Conservation (phyloP, 768 basidiomycete genomes). For the Tricholoma sp. region DNA sequence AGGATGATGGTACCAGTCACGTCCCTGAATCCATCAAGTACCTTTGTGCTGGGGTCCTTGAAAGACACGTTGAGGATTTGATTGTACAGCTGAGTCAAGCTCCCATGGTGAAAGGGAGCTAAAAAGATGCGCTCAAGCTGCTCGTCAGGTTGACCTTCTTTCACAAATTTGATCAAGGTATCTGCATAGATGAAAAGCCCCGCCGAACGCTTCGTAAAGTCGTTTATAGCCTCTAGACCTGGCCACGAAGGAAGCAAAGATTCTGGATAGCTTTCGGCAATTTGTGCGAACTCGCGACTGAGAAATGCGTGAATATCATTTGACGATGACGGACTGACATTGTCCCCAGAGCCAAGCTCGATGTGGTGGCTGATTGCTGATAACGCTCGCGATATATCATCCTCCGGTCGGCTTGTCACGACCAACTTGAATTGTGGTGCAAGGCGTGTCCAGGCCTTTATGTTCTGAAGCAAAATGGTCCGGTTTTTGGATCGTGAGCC, state of each 20-base stretch:
- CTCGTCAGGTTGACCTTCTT: not conserved
- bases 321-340: slow-evolving; percentile 10
- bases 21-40: slow-evolving; percentile 10
- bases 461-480: slow-evolving; percentile 13
- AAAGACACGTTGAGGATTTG: slow-evolving; percentile 16
- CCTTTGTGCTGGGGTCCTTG: not conserved
- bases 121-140: not conserved
- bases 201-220: slow-evolving; percentile 10
- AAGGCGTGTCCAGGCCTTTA: slow-evolving; percentile 15
- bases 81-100: slow-evolving; percentile 14
- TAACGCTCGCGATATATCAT: slow-evolving; percentile 8
- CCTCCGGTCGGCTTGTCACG: slow-evolving; percentile 18
- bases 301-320: slow-evolving; percentile 21
- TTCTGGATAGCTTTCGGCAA: not conserved
- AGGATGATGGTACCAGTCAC: slow-evolving; percentile 17
- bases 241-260: not conserved
- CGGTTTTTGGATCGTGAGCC: slow-evolving; percentile 11
- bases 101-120: not conserved
- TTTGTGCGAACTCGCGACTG: slow-evolving; percentile 7
- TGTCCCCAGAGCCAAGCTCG: slow-evolving; percentile 12
- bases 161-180: slow-evolving; percentile 1
- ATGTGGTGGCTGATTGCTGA: slow-evolving; percentile 11
- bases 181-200: slow-evolving; percentile 8
- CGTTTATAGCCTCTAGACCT: not conserved
- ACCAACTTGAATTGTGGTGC: slow-evolving; percentile 19